These are phyloP conservation scores for Trichosporon sp. DNA, from an alignment of 1,284 basidiomycete species.

Conservation along the genomic window DNA sequence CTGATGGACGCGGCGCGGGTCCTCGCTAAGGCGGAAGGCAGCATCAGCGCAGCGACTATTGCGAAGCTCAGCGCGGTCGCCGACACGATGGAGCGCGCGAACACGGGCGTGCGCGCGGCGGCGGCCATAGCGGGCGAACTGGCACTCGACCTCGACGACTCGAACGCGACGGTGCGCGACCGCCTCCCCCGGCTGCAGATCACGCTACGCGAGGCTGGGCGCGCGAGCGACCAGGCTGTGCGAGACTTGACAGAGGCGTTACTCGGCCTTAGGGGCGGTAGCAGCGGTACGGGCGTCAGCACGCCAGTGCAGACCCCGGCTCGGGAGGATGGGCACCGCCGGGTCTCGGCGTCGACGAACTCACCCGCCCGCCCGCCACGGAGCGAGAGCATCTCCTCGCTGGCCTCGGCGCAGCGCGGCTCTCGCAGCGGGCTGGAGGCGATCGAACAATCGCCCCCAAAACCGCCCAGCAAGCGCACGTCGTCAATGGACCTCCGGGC, in stretches of 20 bases:
- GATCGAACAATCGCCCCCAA: slow-evolving; percentile 19
- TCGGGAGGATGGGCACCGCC: background rate
- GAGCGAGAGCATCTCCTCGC: background rate
- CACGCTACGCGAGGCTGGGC: slow-evolving; percentile 31
- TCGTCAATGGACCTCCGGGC: background rate
- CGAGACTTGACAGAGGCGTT: slow-evolving; percentile 38
- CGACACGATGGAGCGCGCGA: slow-evolving; percentile 27
- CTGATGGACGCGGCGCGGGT: slow-evolving; percentile 37
- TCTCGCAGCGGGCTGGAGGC: slow-evolving; percentile 11
- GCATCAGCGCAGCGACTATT: slow-evolving; percentile 27
- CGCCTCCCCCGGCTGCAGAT: slow-evolving; percentile 24
- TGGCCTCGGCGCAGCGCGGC: background rate
- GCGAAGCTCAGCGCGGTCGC: slow-evolving; percentile 25
- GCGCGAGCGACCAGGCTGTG: slow-evolving; percentile 35
- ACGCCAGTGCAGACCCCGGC: background rate
- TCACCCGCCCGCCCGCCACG: background rate
- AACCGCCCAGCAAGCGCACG: background rate
- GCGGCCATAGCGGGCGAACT: slow-evolving; percentile 25
- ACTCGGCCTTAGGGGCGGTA: slow-evolving; percentile 12
- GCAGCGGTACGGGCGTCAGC: background rate
- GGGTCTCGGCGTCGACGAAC: background rate
- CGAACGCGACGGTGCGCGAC: slow-evolving; percentile 13
- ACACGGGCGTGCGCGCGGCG: slow-evolving; percentile 25
- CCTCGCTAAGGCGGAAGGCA: slow-evolving; percentile 21
- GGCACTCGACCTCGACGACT: slow-evolving; percentile 22